Conservation (phyloP, 75 land plant genomes). For the Adiantum capillusveneris region DNA sequence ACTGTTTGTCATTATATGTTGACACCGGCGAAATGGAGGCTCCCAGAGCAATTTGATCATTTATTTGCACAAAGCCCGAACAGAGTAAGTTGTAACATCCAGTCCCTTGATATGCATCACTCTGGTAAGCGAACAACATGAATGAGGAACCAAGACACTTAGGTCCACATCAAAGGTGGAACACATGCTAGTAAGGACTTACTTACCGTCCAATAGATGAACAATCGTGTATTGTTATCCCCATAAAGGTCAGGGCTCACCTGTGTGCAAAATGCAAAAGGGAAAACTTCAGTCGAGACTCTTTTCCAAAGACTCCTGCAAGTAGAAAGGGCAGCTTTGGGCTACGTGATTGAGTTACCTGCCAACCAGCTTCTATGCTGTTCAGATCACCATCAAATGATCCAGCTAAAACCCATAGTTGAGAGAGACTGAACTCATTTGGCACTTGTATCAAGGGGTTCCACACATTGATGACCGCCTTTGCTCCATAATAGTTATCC, state of each 20-base stretch:
- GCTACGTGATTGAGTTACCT: slow-evolving; percentile 17
- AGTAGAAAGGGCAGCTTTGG: not conserved
- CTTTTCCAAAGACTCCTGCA: not conserved
- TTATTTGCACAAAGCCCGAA: slow-evolving; percentile 74
- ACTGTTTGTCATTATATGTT: slow-evolving; percentile 39
- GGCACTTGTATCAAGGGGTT: slow-evolving; percentile 42
- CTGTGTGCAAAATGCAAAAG: slow-evolving; percentile 11
- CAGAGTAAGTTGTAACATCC: slow-evolving; percentile 87
- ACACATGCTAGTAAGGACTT: too few species aligned
- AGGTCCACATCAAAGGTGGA: not conserved
- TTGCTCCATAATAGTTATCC: slow-evolving; percentile 53
- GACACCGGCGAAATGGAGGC: slow-evolving; percentile 72
- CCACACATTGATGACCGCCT: slow-evolving; percentile 58
- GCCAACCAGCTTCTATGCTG: slow-evolving; percentile 69
- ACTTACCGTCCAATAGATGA: slow-evolving; percentile 34
- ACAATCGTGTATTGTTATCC: slow-evolving; percentile 29
- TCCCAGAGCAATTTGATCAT: slow-evolving; percentile 70
- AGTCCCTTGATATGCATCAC: slow-evolving; percentile 81
- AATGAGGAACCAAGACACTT: not conserved
- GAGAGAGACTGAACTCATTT: slow-evolving; percentile 55
- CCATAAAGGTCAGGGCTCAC: slow-evolving; percentile 35
- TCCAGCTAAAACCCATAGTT: slow-evolving; percentile 44
- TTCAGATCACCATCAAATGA: slow-evolving; percentile 37
- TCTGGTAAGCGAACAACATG: slow-evolving; percentile 19
- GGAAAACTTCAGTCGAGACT: not conserved